These are phyloP conservation scores for Saprolegnia diclina DNA, from an alignment of 352 stramenopile species.

Conservation along the genomic window DNA sequence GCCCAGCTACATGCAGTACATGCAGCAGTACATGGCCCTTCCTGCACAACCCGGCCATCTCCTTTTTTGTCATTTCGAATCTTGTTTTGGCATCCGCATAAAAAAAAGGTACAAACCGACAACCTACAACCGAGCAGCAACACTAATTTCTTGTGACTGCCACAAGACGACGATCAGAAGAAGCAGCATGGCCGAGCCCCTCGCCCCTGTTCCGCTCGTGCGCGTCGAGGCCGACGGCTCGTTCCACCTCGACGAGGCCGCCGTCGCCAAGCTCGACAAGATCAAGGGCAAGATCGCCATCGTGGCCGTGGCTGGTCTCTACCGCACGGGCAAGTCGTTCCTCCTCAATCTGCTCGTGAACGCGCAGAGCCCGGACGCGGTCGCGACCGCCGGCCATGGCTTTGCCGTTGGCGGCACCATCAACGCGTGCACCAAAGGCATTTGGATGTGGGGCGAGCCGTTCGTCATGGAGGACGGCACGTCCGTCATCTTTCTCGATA, in stretches of 20 bases:
- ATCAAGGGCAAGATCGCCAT: slow-evolving; percentile 78
- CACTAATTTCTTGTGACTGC: slow-evolving; percentile 3
- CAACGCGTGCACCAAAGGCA: slow-evolving; percentile 87
- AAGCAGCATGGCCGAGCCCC: slow-evolving; percentile 18
- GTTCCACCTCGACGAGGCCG: slow-evolving; percentile 77
- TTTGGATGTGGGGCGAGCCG: slow-evolving; percentile 87
- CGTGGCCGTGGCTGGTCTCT: slow-evolving; percentile 80
- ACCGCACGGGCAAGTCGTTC: slow-evolving; percentile 88
- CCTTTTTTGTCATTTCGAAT: too few species aligned
- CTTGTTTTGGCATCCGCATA: too few species aligned
- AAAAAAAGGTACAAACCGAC: not conserved
- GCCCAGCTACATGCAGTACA: too few species aligned
- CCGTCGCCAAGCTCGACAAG: slow-evolving; percentile 52
- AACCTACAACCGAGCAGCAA: slow-evolving; percentile 20
- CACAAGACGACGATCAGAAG: not conserved
- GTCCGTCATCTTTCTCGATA: slow-evolving; percentile 82
- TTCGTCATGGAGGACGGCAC: slow-evolving; percentile 65
- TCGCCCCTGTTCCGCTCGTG: slow-evolving; percentile 70
- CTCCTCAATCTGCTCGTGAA: slow-evolving; percentile 82
- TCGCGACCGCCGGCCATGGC: slow-evolving; percentile 33
- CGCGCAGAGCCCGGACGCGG: slow-evolving; percentile 30
- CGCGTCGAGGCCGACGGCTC: slow-evolving; percentile 67
- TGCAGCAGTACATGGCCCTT: too few species aligned
- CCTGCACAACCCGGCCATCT: too few species aligned
- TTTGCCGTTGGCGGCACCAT: slow-evolving; percentile 82